Evolutionary conservation across 805 yeast species (phyloP).

Genomic region (Starmerella geochares): DNA sequence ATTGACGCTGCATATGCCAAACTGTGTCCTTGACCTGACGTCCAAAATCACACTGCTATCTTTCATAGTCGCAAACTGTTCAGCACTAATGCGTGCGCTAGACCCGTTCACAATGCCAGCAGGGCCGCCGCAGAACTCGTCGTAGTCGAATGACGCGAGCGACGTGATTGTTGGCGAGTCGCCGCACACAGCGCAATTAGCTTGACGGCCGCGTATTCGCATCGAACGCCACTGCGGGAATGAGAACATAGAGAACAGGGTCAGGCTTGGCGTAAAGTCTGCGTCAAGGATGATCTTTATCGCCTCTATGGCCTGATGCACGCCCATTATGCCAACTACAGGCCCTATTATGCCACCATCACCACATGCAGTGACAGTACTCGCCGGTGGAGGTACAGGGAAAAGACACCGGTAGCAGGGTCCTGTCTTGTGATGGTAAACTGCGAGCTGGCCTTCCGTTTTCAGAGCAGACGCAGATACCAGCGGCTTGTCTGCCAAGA

Average conservation of each 20-base stretch:
- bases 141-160: slow-evolving; percentile 50
- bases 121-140: slow-evolving; percentile 58
- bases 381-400: slow-evolving; percentile 83
- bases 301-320: slow-evolving; percentile 79
- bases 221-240: slow-evolving; percentile 57
- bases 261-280: slow-evolving; percentile 52
- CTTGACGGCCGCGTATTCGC: slow-evolving; percentile 63
- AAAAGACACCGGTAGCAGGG: slow-evolving; percentile 95
- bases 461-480: slow-evolving; percentile 88
- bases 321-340: slow-evolving; percentile 86
- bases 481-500: slow-evolving; percentile 54
- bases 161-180: slow-evolving; percentile 41
- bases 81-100: slow-evolving; percentile 34
- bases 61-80: slow-evolving; percentile 3
- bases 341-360: slow-evolving; percentile 96
- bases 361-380: slow-evolving; percentile 68
- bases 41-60: slow-evolving; percentile 43
- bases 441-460: slow-evolving; percentile 80
- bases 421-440: slow-evolving; percentile 59
- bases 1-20: slow-evolving; percentile 50
- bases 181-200: slow-evolving; percentile 57
- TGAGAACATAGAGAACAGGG: slow-evolving; percentile 41
- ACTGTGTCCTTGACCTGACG: slow-evolving; percentile 76
- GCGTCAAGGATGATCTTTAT: slow-evolving; percentile 57
- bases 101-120: slow-evolving; percentile 24